Percentiles rank a stretch among this genome's conserved stretches.
Conservation (phyloP, 805 yeast genomes). For the Suhomyces canberraensis region DNA sequence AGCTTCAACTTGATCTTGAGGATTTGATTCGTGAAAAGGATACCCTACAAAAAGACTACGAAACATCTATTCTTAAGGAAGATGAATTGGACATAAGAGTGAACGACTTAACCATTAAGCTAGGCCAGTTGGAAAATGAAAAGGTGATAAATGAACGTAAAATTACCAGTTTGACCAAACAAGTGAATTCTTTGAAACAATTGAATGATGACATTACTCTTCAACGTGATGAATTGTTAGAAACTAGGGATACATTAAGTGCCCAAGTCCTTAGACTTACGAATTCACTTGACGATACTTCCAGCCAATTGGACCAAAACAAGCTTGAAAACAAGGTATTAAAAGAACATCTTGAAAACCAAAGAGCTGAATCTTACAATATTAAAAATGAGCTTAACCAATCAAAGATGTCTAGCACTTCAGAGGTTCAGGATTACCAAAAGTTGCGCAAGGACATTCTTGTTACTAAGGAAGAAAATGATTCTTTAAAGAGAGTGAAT, state of each 20-base stretch:
- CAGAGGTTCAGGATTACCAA: conserved; percentile 34
- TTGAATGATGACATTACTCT: conserved; percentile 56
- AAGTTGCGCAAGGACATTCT: conserved; percentile 48
- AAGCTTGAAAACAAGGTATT: conserved; percentile 28
- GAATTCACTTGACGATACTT: conserved; percentile 24
- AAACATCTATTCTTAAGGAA: conserved; percentile 40
- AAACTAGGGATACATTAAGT: conserved; percentile 30
- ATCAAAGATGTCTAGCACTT: conserved; percentile 24
- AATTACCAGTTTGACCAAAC: conserved; percentile 36
- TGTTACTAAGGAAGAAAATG: conserved; percentile 64
- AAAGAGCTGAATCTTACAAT: conserved; percentile 31
- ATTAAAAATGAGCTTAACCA: conserved; percentile 33
- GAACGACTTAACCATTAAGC: conserved; percentile 25
- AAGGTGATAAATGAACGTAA: conserved; percentile 35
- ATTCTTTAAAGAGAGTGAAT: conserved; percentile 55
- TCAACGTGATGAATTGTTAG: conserved; percentile 61
- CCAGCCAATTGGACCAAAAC: conserved; percentile 21
- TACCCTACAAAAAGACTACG: conserved; percentile 27
- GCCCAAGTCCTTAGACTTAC: conserved; percentile 25
- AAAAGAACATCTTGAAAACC: conserved; percentile 32
- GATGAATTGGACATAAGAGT: conserved; percentile 33
- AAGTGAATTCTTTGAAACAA: conserved; percentile 54
- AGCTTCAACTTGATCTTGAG: conserved; percentile 57
- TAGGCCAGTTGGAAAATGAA: conserved; percentile 32
- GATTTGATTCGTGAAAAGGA: conserved; percentile 29